Evolutionary conservation across 495 filamentous ascomycete genomes (phyloP), one percentile per base, ranked within the genome.

Genomic region (Penicillium canariense): DNA sequence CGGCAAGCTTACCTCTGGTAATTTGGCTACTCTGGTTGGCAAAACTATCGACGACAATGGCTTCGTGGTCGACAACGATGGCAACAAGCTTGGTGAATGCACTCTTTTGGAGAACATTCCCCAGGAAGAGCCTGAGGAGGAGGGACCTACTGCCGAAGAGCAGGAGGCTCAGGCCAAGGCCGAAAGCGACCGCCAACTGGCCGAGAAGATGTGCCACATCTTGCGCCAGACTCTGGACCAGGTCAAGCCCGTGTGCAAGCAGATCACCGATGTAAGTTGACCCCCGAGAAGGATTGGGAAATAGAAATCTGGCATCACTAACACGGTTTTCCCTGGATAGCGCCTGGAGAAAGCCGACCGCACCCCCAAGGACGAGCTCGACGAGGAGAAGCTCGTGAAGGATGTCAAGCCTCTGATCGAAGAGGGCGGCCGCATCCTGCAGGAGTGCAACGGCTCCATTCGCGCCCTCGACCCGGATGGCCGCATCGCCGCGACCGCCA

Each of bases 401-500:
- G 77, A 89, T 44, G 88, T 96, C 61, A 89, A 87, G 61, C 92
- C 92, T 0, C 74, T 96, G 15, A 85, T 97, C 62, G 91, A 97
- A 63, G 86, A 96, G 67, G 91, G 83, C 30, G 82, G 82, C 51
- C 81, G 81, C 53, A 90, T 94, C 67, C 82, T 97, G 2, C 82
- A 84, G 56, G 92, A 97, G 67, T 89, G 88, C 73, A 91, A 96
- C 68, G 92, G 91, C 55, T 79, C 88, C 15, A 93, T 97, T 68
- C 89, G 91, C 50, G 91, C 88, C 8, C 84, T 96, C 8, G 92
- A 97, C 58, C 92, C 92, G 3, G 90, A 96, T 60, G 91, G 91
- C 34, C 81, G 81, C 59, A 90, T 96, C 66, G 82, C 88, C 14
- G 83, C 87, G n/a, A 87, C 88, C 35, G 92, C 92, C 32, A 93